Conservation (phyloP, 2,329 filamentous ascomycete genomes). For the Allantophomopsis cytisporea region DNA sequence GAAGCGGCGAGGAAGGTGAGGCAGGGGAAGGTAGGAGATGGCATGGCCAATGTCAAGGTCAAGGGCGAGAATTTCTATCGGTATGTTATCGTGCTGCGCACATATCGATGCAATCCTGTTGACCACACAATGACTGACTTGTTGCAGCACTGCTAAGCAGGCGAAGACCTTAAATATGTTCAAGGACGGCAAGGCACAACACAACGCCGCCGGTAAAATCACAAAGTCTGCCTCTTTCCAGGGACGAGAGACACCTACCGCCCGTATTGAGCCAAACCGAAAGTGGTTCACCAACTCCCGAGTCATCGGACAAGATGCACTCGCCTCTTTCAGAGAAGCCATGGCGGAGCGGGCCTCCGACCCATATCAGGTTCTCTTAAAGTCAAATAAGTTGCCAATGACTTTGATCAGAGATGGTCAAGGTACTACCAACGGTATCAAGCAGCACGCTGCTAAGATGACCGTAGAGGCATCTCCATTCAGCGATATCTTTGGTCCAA, state of each 20-base stretch:
- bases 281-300: conserved; percentile 98
- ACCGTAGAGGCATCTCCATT: conserved; percentile 80
- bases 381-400: conserved; percentile 96
- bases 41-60: conserved; percentile 78
- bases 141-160: conserved; percentile 57
- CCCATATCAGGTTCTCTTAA: conserved; percentile 88
- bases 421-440: conserved; percentile 61
- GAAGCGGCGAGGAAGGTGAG: conserved; percentile 71
- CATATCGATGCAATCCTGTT: neutral
- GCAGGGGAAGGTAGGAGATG: conserved; percentile 74
- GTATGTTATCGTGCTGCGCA: conserved; percentile 24
- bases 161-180: conserved; percentile 81
- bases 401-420: conserved; percentile 74
- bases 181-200: conserved; percentile 72
- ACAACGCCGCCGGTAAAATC: conserved; percentile 74
- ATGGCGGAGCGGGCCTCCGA: conserved; percentile 84
- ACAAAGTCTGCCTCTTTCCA: conserved; percentile 76
- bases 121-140: conserved; percentile 3
- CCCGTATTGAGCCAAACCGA: conserved; percentile 86
- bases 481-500: conserved; percentile 80
- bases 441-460: conserved; percentile 91
- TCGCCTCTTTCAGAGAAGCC: conserved; percentile 77
- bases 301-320: conserved; percentile 75
- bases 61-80: conserved; percentile 99
- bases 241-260: conserved; percentile 66